phyloP scores from a whole-genome alignment of 495 filamentous ascomycete species.

The Cercophora samala region DNA sequence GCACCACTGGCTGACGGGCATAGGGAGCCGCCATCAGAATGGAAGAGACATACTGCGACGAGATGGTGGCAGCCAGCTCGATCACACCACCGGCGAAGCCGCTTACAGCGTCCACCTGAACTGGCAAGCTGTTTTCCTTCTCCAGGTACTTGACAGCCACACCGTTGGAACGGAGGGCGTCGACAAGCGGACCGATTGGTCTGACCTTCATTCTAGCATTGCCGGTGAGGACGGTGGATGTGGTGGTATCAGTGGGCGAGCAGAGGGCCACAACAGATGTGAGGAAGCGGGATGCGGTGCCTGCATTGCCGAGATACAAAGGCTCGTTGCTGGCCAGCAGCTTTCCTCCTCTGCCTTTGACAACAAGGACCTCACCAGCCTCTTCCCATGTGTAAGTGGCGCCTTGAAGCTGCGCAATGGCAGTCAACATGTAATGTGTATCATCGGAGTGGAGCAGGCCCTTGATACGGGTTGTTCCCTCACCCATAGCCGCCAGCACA shows the following conservation, averaged over 20 bases:
- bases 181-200: slow-evolving; percentile 90
- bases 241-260: slow-evolving; percentile 55
- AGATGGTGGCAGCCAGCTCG: slow-evolving; percentile 87
- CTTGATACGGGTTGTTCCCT: slow-evolving; percentile 79
- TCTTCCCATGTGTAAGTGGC: slow-evolving; percentile 95
- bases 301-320: slow-evolving; percentile 93
- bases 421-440: slow-evolving; percentile 93
- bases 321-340: slow-evolving; percentile 70
- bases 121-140: slow-evolving; percentile 72
- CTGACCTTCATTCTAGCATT: slow-evolving; percentile 96
- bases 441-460: slow-evolving; percentile 96
- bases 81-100: slow-evolving; percentile 92
- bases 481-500: slow-evolving; percentile 85
- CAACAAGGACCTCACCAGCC: slow-evolving; percentile 81
- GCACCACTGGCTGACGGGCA: slow-evolving; percentile 86
- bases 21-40: slow-evolving; percentile 97
- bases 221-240: slow-evolving; percentile 75
- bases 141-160: slow-evolving; percentile 80
- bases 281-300: slow-evolving; percentile 92
- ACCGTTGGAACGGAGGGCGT: slow-evolving; percentile 82
- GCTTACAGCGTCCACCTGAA: slow-evolving; percentile 75
- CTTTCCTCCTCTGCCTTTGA: slow-evolving; percentile 84
- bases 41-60: slow-evolving; percentile 96
- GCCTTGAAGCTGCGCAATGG: slow-evolving; percentile 75
- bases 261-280: slow-evolving; percentile 90